Evolutionary conservation across 108 stramenopile species (phyloP), one percentile per base, ranked within the genome.

Genomic region (Fistulifera pelliculosa): DNA sequence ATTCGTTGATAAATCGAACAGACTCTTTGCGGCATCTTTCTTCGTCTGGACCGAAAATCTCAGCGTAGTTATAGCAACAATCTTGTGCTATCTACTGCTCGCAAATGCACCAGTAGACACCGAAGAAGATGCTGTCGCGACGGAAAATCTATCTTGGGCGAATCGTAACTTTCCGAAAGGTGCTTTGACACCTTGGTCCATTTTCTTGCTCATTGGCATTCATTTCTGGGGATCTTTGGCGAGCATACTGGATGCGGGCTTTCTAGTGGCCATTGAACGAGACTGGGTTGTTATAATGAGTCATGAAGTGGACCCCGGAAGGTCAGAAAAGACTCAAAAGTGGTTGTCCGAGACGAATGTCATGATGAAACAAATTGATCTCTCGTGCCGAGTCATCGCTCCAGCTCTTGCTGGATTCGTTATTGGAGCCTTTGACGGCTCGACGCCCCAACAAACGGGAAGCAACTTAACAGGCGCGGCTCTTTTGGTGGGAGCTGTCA

Each of bases 251-350:
- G 71, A 73, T 59, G 16, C 41, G 21, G 74, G 74, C 0, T 77
- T 82, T 41, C 17, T 72, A 5, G 76, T 82, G n/a, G 71, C 76
- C 4, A 35, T 82, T n/a, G 80, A 82, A 62, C 62, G 76, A 49
- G 80, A 82, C 52, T 82, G 80, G 80, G 65, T 77, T 54, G 80
- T 82, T 5, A 74, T 69, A 6, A 71, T 82, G 27, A 58, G 54
- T 26, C 65, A 77, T 43, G 60, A 54, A 43, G 27, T 47, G 35
- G n/a, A 7, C 4, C 50, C 27, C 2, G 4, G 35, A 27, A 2
- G n/a, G n/a, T 54, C n/a, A 31, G 2, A 8, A 15, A 35, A 35
- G 31, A 35, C 25, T 1, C 31, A 27, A 14, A 41, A 43, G 21
- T 82, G 76, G 76, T 49, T 82, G 19, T 68, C 72, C 8, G 62